Conservation (phyloP, 768 basidiomycete species). For the Galerina sulciceps region DNA sequence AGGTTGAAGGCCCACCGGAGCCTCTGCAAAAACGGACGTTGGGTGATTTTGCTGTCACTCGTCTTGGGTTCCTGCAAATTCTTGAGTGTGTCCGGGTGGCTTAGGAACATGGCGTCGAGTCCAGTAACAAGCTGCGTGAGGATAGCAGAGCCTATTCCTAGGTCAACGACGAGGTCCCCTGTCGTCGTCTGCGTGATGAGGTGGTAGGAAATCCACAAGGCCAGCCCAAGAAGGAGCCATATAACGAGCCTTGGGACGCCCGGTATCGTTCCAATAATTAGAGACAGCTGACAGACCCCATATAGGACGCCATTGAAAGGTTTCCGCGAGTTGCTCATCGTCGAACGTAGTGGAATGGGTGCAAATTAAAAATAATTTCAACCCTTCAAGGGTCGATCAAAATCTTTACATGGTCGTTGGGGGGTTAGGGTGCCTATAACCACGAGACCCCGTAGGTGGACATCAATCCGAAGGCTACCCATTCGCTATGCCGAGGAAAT, state of each 20-base stretch:
- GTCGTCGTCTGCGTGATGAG: slow-evolving; percentile 32
- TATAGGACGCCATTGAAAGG: slow-evolving; percentile 13
- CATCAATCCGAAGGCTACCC: too few species aligned
- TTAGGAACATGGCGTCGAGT: slow-evolving; percentile 32
- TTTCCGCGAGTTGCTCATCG: slow-evolving; percentile 5
- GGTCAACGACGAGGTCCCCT: slow-evolving; percentile 24
- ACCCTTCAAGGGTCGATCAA: not conserved
- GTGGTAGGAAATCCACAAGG: slow-evolving; percentile 23
- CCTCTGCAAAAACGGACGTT: slow-evolving; percentile 20
- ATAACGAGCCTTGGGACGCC: slow-evolving; percentile 7
- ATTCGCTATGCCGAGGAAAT: too few species aligned
- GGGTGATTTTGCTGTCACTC: slow-evolving; percentile 5
- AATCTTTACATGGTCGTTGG: not conserved
- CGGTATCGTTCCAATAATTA: slow-evolving; percentile 14
- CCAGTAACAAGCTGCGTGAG: slow-evolving; percentile 27
- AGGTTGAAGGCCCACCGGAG: slow-evolving; percentile 33
- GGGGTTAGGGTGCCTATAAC: too few species aligned
- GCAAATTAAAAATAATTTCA: not conserved
- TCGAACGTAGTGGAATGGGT: not conserved
- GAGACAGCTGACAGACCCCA: slow-evolving; percentile 6
- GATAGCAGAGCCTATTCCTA: slow-evolving; percentile 26
- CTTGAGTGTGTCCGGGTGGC: slow-evolving; percentile 26
- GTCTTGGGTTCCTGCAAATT: slow-evolving; percentile 17
- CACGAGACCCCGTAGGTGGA: too few species aligned
- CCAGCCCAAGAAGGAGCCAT: slow-evolving; percentile 16